phyloP scores from a whole-genome alignment of 176 grass and related monocot species.

The maize (Zea mays) region DNA sequence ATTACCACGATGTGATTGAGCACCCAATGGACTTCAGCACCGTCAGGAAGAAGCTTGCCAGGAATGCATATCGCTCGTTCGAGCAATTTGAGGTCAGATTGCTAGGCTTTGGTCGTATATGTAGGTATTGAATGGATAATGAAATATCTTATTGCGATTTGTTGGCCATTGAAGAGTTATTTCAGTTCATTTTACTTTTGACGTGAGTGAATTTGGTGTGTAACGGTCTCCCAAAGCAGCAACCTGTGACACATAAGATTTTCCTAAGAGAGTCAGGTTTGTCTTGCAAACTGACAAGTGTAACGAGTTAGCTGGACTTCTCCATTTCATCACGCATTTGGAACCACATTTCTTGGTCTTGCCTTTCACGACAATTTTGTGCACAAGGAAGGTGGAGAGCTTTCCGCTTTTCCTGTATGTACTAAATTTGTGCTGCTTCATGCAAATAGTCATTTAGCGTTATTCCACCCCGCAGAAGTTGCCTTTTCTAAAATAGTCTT shows the following conservation, averaged over 20 bases:
- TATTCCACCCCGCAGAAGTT: constrained; percentile 1
- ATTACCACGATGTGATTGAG: constrained; percentile 95
- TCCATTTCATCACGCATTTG: constrained; percentile 6
- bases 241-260: not conserved
- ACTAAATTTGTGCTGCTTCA: not conserved
- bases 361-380: constrained; percentile 20
- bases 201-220: constrained; percentile 10
- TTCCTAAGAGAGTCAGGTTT: constrained; percentile 3
- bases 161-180: not conserved
- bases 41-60: constrained; percentile 80
- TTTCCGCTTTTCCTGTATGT: not conserved
- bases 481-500: not conserved
- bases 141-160: not conserved
- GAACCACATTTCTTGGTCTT: constrained; percentile 20
- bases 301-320: not conserved
- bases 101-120: constrained; percentile 4
- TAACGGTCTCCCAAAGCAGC: not conserved
- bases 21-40: constrained; percentile 98
- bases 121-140: not conserved
- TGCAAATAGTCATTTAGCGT: constrained; percentile 9
- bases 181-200: constrained; percentile 43
- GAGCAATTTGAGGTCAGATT: constrained; percentile 91
- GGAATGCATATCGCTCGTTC: constrained; percentile 73
- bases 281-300: not conserved
- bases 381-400: not conserved